phyloP scores from a whole-genome alignment of 1,284 basidiomycete species.

The Hortiboletus rubellus region DNA sequence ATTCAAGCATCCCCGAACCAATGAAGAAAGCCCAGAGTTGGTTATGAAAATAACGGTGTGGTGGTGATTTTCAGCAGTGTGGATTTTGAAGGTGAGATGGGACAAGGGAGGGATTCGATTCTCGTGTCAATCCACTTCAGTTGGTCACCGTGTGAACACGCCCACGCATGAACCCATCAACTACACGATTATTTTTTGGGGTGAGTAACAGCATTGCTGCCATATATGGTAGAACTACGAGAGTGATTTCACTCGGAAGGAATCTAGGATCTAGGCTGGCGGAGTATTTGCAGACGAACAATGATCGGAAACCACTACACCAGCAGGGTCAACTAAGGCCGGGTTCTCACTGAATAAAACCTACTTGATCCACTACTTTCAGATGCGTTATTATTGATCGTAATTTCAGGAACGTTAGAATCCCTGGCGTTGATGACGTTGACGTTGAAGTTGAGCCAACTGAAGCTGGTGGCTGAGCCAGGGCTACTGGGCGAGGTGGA shows the following conservation, averaged over 20 bases:
- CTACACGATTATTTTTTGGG: background rate
- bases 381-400: constrained; percentile 10
- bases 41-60: background rate
- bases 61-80: background rate
- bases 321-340: background rate
- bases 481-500: constrained; percentile 9
- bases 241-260: background rate
- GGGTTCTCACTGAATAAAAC: background rate
- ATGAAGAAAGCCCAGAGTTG: no score
- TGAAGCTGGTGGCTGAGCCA: background rate
- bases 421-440: constrained; percentile 5
- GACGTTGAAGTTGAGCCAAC: background rate
- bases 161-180: background rate
- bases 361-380: constrained; percentile 12
- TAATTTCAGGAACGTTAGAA: background rate
- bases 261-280: background rate
- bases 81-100: background rate
- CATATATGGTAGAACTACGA: constrained; percentile 6
- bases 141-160: background rate
- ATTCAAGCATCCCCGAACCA: background rate
- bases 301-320: background rate
- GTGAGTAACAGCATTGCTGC: background rate
- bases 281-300: background rate
- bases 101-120: background rate
- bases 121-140: no score